Evolutionary conservation across 2,329 filamentous ascomycete species (phyloP).

Genomic region (Paramyrothecium roridum): DNA sequence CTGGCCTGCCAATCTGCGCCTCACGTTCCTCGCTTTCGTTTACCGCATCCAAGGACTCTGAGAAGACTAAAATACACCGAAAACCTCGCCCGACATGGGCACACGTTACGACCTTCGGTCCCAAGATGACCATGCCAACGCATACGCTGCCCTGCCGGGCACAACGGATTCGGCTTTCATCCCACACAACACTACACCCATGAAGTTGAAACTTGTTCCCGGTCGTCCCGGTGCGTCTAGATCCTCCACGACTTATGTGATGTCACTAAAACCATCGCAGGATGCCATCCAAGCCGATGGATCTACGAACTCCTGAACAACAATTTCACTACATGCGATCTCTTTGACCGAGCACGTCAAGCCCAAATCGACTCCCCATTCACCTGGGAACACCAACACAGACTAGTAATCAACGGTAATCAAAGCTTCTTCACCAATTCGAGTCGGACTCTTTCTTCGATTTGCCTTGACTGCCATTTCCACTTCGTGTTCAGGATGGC

Average conservation of each 20-base stretch:
- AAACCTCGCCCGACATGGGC: conserved; percentile 18
- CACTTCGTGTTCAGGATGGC: conserved; percentile 37
- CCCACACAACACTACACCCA: conserved; percentile 23
- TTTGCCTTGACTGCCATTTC: conserved; percentile 38
- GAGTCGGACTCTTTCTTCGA: conserved; percentile 27
- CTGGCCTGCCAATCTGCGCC: too few relatives aligned
- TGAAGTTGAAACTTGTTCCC: conserved; percentile 25
- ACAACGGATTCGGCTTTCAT: conserved; percentile 23
- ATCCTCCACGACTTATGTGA: not conserved
- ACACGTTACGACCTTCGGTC: conserved; percentile 22
- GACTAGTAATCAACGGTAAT: conserved; percentile 35
- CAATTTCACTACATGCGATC: conserved; percentile 29
- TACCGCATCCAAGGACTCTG: too few relatives aligned
- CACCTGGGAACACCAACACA: conserved; percentile 31
- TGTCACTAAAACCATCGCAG: conserved; percentile 16
- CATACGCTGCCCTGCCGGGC: conserved; percentile 29
- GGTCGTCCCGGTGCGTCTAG: conserved; percentile 20
- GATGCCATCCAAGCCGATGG: conserved; percentile 38
- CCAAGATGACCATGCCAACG: conserved; percentile 19
- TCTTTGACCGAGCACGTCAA: conserved; percentile 29
- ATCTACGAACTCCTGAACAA: conserved; percentile 36
- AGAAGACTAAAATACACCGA: too few relatives aligned
- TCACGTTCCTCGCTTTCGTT: too few relatives aligned
- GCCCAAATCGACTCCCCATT: conserved; percentile 24
- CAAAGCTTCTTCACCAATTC: conserved; percentile 27